phyloP scores from a whole-genome alignment of 2,329 filamentous ascomycete species.

The Monosporascus sp. region DNA sequence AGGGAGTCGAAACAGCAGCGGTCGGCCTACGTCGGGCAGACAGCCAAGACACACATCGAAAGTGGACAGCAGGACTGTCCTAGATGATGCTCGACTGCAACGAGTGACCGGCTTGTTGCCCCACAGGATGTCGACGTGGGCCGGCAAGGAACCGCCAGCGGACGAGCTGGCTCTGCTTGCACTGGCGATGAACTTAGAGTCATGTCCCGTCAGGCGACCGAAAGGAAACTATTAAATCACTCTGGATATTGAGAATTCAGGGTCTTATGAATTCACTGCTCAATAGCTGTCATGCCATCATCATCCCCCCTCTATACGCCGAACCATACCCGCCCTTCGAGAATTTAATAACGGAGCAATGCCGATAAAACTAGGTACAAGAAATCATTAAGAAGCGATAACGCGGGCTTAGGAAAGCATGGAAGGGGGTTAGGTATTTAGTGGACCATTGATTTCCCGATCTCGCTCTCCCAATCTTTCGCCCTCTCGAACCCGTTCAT shows the following conservation, averaged over 20 bases:
- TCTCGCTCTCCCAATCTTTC: conserved; percentile 62
- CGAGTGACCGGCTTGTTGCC: conserved; percentile 19
- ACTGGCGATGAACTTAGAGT: conserved; percentile 16
- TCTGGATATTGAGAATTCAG: not conserved
- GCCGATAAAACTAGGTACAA: conserved; percentile 9
- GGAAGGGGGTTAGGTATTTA: conserved; percentile 3
- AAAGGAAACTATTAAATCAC: conserved; percentile 9
- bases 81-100: conserved; percentile 12
- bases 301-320: conserved; percentile 6
- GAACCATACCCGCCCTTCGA: conserved; percentile 3
- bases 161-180: conserved; percentile 14
- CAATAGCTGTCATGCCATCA: conserved; percentile 4
- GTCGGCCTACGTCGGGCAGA: not conserved
- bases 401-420: not conserved
- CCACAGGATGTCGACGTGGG: conserved; percentile 9
- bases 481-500: conserved; percentile 67
- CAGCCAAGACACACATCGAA: not conserved
- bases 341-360: not conserved
- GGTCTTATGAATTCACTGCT: conserved; percentile 6
- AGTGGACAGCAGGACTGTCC: conserved; percentile 2
- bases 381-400: not conserved
- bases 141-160: conserved; percentile 7
- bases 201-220: conserved; percentile 16
- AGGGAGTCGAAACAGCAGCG: not conserved
- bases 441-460: conserved; percentile 26